A percentile compares a stretch with the other conserved stretches of the same genome.
Evolutionary conservation across 768 basidiomycete species (phyloP).

Genomic region (Myochromella boudieri): DNA sequence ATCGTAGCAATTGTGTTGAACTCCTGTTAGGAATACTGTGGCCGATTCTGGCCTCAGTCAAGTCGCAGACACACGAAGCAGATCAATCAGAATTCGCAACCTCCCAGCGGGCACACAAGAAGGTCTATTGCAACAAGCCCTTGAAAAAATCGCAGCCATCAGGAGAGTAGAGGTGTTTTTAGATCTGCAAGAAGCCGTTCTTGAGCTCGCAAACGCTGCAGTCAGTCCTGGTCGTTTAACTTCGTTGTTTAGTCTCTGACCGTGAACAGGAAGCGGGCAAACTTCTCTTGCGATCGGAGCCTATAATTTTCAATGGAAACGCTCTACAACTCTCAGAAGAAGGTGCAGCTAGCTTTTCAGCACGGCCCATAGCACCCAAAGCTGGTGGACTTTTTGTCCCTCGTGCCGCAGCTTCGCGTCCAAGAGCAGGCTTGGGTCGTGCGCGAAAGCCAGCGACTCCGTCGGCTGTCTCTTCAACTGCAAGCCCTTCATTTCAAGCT

Average conservation of each 20-base stretch:
- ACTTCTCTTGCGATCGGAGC: constrained; percentile 67
- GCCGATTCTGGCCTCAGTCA: constrained; percentile 59
- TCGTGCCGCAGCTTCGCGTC: constrained; percentile 60
- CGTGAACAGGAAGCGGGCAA: constrained; percentile 75
- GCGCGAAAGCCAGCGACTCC: constrained; percentile 37
- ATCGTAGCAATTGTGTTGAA: not conserved
- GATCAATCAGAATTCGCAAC: constrained; percentile 75
- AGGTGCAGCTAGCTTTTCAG: constrained; percentile 29
- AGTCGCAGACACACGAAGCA: constrained; percentile 56
- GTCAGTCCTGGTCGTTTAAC: constrained; percentile 35
- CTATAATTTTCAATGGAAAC: constrained; percentile 67
- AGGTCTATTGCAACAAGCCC: constrained; percentile 83
- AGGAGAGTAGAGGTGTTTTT: constrained; percentile 76
- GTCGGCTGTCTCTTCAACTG: constrained; percentile 10
- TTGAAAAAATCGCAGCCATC: constrained; percentile 75
- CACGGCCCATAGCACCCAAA: constrained; percentile 31
- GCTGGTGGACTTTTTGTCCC: constrained; percentile 65
- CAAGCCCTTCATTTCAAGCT: constrained; percentile 17
- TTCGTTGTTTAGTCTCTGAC: not conserved
- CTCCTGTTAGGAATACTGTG: constrained; percentile 36
- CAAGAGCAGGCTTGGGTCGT: constrained; percentile 71
- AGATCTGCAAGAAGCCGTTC: constrained; percentile 58
- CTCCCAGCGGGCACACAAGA: constrained; percentile 83
- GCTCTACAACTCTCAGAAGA: constrained; percentile 63
- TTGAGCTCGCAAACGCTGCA: constrained; percentile 65